Conservation (phyloP, 2,329 filamentous ascomycete species). For the Microdochium paspali region DNA sequence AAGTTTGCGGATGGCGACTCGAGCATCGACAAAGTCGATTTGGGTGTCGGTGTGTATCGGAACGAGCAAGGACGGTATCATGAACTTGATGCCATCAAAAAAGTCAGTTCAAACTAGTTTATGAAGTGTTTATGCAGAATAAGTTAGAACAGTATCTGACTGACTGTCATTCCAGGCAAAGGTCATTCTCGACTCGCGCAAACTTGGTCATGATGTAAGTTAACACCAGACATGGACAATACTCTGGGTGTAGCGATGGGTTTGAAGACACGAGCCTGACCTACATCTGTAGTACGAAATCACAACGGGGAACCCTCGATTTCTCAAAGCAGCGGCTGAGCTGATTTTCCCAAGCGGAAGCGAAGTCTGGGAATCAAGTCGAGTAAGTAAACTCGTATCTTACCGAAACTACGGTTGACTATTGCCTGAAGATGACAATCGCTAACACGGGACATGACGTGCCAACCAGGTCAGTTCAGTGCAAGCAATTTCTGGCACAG, state of each 20-base stretch:
- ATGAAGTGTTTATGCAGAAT: no score
- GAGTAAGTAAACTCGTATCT: no score
- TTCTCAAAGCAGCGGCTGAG: conserved; percentile 16
- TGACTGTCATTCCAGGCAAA: conserved; percentile 15
- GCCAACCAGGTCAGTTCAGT: conserved; percentile 21
- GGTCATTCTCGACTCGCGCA: conserved; percentile 5
- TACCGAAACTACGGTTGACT: no score
- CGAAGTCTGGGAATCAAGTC: no score
- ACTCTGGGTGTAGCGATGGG: no score
- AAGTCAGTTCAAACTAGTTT: conserved; percentile 4
- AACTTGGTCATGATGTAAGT: conserved; percentile 17
- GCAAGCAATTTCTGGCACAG: conserved; percentile 27
- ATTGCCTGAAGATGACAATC: no score
- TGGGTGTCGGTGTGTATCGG: conserved; percentile 25
- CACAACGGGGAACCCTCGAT: conserved; percentile 21
- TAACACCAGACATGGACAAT: no score
- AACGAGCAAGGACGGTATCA: conserved; percentile 21
- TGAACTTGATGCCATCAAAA: conserved; percentile 17
- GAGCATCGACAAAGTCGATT: conserved; percentile 20
- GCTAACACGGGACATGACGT: no score
- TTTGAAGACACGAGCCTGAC: no score
- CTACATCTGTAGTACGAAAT: conserved; percentile 19
- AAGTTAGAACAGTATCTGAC: no score
- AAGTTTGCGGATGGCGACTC: conserved; percentile 17
- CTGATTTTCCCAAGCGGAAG: no score